phyloP scores from a whole-genome alignment of 129 eudicot genomes.

The Flaveria ramosissima region DNA sequence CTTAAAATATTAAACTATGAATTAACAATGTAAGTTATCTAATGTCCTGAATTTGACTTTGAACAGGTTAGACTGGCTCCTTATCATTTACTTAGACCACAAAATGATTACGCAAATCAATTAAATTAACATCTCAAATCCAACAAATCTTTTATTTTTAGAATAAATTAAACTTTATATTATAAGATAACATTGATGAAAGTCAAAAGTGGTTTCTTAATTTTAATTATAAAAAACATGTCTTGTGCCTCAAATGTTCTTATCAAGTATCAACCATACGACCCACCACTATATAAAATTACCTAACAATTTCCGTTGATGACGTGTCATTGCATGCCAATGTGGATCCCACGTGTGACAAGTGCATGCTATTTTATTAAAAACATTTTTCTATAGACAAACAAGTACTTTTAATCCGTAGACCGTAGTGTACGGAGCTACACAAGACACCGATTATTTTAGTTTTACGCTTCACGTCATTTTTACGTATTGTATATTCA shows the following conservation, averaged over 20 bases:
- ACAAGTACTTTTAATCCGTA: neutral
- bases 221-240: neutral
- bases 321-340: neutral
- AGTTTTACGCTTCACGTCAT: too few relatives aligned
- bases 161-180: neutral
- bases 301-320: neutral
- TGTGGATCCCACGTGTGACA: neutral
- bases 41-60: neutral
- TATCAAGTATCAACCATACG: neutral
- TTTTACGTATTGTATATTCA: too few relatives aligned
- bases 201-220: neutral
- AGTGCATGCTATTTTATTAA: neutral
- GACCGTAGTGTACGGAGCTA: slow-evolving; percentile 1
- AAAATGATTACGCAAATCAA: neutral
- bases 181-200: neutral
- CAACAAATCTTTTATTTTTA: neutral
- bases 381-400: neutral
- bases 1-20: too few relatives aligned
- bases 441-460: neutral
- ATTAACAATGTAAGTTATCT: too few relatives aligned
- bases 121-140: neutral
- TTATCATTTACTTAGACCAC: too few relatives aligned
- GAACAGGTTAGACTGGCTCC: neutral
- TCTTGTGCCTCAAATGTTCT: neutral
- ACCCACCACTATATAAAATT: neutral